These are phyloP conservation scores for Monilinia vaccinii-corymbosi DNA, from an alignment of 2,329 filamentous ascomycete species.

Conservation along the genomic window DNA sequence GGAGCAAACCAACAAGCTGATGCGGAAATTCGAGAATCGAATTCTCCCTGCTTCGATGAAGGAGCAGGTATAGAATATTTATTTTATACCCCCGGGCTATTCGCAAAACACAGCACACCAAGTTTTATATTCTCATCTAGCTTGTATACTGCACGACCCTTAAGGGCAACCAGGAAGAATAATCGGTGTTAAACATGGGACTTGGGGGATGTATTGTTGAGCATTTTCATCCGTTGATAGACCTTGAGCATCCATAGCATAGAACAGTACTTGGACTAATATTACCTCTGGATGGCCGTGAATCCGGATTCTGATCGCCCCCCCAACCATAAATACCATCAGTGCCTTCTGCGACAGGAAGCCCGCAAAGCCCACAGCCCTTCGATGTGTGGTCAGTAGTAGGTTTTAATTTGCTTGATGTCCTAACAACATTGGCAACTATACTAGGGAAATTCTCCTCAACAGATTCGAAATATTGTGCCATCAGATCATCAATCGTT, in stretches of 20 bases:
- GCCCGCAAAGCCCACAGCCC: conserved; percentile 59
- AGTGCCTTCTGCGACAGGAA: conserved; percentile 53
- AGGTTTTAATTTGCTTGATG: conserved; percentile 68
- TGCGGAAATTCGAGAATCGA: conserved; percentile 64
- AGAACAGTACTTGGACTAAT: conserved; percentile 34
- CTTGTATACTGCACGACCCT: conserved; percentile 9
- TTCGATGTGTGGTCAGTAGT: conserved; percentile 29
- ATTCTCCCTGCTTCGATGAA: conserved; percentile 37
- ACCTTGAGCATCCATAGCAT: conserved; percentile 69
- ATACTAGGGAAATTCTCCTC: conserved; percentile 83
- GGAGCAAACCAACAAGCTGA: conserved; percentile 92
- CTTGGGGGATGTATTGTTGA: background rate
- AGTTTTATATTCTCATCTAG: conserved; percentile 20
- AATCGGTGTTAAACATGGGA: background rate
- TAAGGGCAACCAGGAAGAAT: background rate
- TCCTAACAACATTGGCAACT: conserved; percentile 91
- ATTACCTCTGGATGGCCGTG: conserved; percentile 23
- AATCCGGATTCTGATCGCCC: conserved; percentile 41
- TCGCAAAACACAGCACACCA: conserved; percentile 9
- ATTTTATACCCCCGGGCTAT: background rate
- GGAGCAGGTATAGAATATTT: conserved; percentile 18
- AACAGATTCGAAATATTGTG: conserved; percentile 77
- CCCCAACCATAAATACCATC: conserved; percentile 53
- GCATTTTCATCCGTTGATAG: conserved; percentile 41
- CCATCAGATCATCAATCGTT: conserved; percentile 87